A percentile compares a stretch with the other conserved stretches of the same genome.
These are phyloP conservation scores for Blastobotrys illinoisensis DNA, from an alignment of 1,139 yeast genomes.

Conservation along the genomic window DNA sequence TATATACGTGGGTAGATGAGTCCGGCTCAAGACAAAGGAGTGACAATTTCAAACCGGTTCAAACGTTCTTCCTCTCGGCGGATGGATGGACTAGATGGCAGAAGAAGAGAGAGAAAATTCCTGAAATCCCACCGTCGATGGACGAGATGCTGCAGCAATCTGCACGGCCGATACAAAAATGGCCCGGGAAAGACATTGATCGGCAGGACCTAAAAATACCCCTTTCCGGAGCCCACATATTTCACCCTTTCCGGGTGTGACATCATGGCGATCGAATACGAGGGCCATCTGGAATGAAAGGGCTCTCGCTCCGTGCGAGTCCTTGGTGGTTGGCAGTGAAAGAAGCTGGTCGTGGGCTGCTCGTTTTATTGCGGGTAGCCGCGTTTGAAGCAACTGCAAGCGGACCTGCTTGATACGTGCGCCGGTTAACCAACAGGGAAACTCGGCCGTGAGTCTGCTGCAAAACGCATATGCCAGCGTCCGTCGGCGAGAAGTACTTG, in stretches of 20 bases:
- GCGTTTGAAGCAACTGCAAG: not conserved
- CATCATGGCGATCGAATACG: not conserved
- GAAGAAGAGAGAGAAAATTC: not conserved
- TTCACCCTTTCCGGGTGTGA: not conserved
- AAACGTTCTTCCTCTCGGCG: too few species aligned
- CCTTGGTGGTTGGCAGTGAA: too few species aligned
- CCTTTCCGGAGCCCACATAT: not conserved
- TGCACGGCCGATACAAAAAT: not conserved
- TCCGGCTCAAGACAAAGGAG: not conserved
- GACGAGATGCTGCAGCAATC: not conserved
- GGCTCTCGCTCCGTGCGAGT: too few species aligned
- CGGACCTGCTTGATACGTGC: not conserved
- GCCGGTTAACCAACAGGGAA: not conserved
- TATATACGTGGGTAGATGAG: not conserved
- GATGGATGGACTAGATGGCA: not conserved
- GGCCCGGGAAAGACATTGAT: not conserved
- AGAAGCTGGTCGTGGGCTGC: too few species aligned
- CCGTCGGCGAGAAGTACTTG: not conserved
- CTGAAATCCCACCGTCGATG: not conserved
- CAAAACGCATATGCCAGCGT: not conserved
- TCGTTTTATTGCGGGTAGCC: not conserved
- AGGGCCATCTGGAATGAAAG: too few species aligned
- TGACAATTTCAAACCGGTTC: not conserved
- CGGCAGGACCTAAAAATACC: not conserved
- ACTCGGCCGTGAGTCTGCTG: not conserved